Base-by-base conservation (phyloP, 345 rosid species). In the Bretschneidera sinensis region DNA sequence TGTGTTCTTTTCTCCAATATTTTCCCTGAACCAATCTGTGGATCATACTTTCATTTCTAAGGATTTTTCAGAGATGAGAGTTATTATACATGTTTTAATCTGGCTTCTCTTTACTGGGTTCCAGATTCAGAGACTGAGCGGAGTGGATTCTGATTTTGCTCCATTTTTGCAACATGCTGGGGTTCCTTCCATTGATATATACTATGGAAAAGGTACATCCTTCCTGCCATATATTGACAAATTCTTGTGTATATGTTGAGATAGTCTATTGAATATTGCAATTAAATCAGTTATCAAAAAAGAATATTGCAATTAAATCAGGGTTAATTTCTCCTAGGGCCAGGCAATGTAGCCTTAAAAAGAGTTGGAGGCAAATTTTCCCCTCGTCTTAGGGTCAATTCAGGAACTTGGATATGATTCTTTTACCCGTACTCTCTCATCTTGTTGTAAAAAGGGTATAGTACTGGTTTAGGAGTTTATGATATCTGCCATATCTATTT, bases 81-180 rank as follows among this genome's bases (percentile, higher is more conserved):
- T 39, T 5, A 7, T 39, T 11, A 9, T 13, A 7, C 1, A 39
- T 39, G 45, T 14, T 11, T 49, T 43, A 61, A 45, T 18, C 51
- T 63, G 21, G 28, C 34, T 51, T 48, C 55, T 24, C 65, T 43
- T 61, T 24, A 22, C 23, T 71, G 63, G 51, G 48, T 51, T 75
- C 72, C 81, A 94, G 99, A 86, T 94, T 47, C 76, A 88, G 73
- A 84, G 97, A 74, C 91, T 94, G 20, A 67, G 92, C 59, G 84
- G 86, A 49, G 87, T 85, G 35, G 89, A 88, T 76, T 94, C 99
- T 43, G 99, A 94, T 76, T 94, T 88, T 70, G 88, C 88, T 48
- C 84, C 97, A n/a, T 94, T 94, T 79, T 76, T 94, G 80, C 99
- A 90, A 19, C 92, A 85, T 78, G 95, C 89, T 0, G 99, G 99